Evolutionary conservation across 2,329 filamentous ascomycete genomes (phyloP).

Genomic region (Xylariaceae sp.): DNA sequence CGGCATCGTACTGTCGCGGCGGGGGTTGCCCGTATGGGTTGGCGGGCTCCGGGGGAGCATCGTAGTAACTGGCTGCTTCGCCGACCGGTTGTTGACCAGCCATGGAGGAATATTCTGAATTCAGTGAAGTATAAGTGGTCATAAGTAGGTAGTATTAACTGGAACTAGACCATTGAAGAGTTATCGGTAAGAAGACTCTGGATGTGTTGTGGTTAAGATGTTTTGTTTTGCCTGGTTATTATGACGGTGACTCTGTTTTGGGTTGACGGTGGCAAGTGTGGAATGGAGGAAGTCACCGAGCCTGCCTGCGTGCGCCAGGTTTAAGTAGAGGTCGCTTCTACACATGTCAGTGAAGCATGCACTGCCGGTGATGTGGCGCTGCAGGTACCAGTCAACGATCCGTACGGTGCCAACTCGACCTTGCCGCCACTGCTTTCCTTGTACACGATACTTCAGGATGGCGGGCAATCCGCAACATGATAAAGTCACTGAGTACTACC

Average conservation of each 20-base stretch:
- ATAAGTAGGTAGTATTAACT: background rate
- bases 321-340: background rate
- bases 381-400: background rate
- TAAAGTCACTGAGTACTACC: slow-evolving; percentile 15
- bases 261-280: slow-evolving; percentile 2
- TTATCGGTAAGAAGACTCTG: too few species aligned
- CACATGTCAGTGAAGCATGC: background rate
- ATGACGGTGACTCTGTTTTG: slow-evolving; percentile 2
- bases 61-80: slow-evolving; percentile 25
- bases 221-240: too few species aligned
- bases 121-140: background rate
- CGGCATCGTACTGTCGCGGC: slow-evolving; percentile 14
- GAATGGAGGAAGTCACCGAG: slow-evolving; percentile 8
- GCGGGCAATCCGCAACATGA: slow-evolving; percentile 5
- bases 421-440: background rate
- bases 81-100: slow-evolving; percentile 18
- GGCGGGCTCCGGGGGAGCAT: slow-evolving; percentile 17
- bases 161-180: background rate
- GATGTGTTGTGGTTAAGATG: too few species aligned
- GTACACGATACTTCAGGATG: slow-evolving; percentile 6
- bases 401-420: background rate
- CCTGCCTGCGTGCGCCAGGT: background rate
- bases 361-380: background rate
- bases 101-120: slow-evolving; percentile 4
- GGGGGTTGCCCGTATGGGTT: slow-evolving; percentile 18